Base-by-base conservation (phyloP, 768 basidiomycete genomes). In the Panellus pusillus region DNA sequence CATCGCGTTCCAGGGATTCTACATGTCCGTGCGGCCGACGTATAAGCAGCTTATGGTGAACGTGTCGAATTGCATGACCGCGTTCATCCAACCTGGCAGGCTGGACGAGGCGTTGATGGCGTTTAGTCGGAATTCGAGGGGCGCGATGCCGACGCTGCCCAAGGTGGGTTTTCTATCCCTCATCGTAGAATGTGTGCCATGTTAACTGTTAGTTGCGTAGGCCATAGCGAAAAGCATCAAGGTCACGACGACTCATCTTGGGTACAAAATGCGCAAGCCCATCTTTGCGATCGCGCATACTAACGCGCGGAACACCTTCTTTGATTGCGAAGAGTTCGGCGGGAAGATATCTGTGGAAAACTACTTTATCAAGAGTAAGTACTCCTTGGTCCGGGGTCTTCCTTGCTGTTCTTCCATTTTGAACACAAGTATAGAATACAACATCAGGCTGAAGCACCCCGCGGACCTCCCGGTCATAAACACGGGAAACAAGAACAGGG, bases 361-460 rank as follows among this genome's bases (percentile, higher is more conserved):
- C 1, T 91, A 82, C 62, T 91, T 90, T 66, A 61, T 69, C 35
- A 71, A 61, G 59, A 86, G 89, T 91, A 63, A 52, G 81, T 67
- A n/a, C 39, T 48, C 20, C 8, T 18, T 6, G 1, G 18, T 45
- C 36, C n/a, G n/a, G n/a, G n/a, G n/a, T n/a, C n/a, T n/a, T n/a
- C n/a, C n/a, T 35, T 11, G 24, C 31, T 20, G 5, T 13, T 13
- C 19, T 19, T 13, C 38, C n/a, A 17, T 12, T 14, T 40, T 29
- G n/a, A 49, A 19, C 43, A 44, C 35, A 5, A 7, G 2, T 35
- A 4, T 56, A 90, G 88, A 85, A 60, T 82, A 90, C 60, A 76
- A 77, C 58, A 19, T 59, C 62, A 44, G 64, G 65, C 61, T 64
- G 20, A 31, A 39, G 2, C 44, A 62, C 20, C 37, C 63, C 13